phyloP scores from a whole-genome alignment of 2,329 filamentous ascomycete genomes.

The Triangularia setosa region DNA sequence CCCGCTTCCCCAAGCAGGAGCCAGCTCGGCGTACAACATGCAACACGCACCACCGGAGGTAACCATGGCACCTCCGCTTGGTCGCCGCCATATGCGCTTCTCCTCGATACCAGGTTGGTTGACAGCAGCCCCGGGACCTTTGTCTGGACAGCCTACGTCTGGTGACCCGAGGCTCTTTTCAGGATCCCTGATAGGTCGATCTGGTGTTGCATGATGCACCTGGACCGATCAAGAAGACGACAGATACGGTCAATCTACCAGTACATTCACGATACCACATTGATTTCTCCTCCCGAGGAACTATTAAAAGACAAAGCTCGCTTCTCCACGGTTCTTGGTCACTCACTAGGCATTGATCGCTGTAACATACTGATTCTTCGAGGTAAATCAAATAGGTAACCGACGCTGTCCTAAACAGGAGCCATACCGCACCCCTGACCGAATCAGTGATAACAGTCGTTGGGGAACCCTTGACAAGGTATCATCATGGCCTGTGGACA shows the following conservation, averaged over 20 bases:
- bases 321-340: neutral
- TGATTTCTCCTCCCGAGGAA: neutral
- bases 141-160: neutral
- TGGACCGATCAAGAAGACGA: neutral
- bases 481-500: neutral
- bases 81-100: neutral
- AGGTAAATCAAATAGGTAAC: neutral
- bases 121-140: neutral
- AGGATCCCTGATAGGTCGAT: slow-evolving; percentile 7
- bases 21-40: neutral
- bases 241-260: neutral
- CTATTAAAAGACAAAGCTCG: neutral
- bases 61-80: neutral
- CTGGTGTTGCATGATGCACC: slow-evolving; percentile 1
- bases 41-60: neutral
- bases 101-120: neutral
- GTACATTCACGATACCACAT: neutral
- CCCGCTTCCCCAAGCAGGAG: neutral
- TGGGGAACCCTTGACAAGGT: neutral
- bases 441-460: neutral
- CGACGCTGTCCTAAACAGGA: neutral
- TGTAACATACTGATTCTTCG: neutral
- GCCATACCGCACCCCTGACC: neutral
- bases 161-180: slow-evolving; percentile 1
- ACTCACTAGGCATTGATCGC: neutral